Evolutionary conservation across 768 basidiomycete species (phyloP), one percentile per base, ranked within the genome.

Genomic region (Tricholoma matsutake): DNA sequence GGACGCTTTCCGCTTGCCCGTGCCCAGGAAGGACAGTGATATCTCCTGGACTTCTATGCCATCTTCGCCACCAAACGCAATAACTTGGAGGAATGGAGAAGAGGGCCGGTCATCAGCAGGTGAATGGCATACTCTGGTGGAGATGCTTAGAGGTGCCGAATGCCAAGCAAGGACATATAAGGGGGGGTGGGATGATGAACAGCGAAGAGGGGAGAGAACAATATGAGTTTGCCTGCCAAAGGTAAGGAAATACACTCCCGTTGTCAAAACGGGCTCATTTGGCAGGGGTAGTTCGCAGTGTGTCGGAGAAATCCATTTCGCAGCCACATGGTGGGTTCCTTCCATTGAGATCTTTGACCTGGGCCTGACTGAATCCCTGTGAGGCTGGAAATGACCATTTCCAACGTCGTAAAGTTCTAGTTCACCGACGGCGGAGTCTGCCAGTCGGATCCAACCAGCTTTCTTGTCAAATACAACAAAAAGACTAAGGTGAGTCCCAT

Each of bases 381-480:
- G 63, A 57, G 65, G 69, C 68, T 63, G 60, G 67, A 53, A 68
- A 64, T 61, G 73, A 67, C 25, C 73, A 18, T 57, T 71, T 4
- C 72, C 72, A 32, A 76, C 77, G 39, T 81, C 80, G 62, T 79
- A 82, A 58, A 92, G 73, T 43, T 89, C 86, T 25, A 94, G 79
- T 70, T 94, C 92, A 34, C 87, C 84, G 6, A 92, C 92, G 22
- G 89, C 86, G 31, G 92, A 85, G 71, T 94, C 92, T 5, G 85
- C 83, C 22, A 94, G 70, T 20, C 92, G 88, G 65, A 94, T 92
- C 73, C 91, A 76, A n/a, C 86, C 84, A 2, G 91, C 91, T 68
- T 91, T 94, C 76, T 94, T 94, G 72, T 94, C 92, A 69, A 94
- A 94, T 22, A 87, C 76, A 59, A 91, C 85, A 68, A 93, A 93